Evolutionary conservation across 2,329 filamentous ascomycete genomes (phyloP), one percentile per base, ranked within the genome.

Genomic region (Colletotrichum lupini): DNA sequence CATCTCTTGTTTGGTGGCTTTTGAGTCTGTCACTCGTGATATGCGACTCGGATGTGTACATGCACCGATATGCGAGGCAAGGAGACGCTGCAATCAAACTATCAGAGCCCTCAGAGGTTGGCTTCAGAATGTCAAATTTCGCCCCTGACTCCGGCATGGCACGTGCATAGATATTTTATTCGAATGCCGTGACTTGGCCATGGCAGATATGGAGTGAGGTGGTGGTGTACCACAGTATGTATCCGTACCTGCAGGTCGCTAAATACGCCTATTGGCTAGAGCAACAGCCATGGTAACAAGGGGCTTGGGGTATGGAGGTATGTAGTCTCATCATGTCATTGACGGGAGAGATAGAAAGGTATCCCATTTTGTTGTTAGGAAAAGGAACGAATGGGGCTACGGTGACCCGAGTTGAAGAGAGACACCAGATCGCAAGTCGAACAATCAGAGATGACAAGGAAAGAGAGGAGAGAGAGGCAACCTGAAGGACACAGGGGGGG

Each of bases 91-190:
- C 53, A 64, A 65, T 59, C 37, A 55, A 68, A 66, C 42, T 26
- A 16, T 55, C 37, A 14, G 12, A 42, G 24, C 42, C 49, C 37
- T 55, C 37, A 14, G 12, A 42, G 24, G 60, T 62, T 64, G 35
- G 35, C 67, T 59, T 26, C 14, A 30, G 12, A 53, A 22, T 46
- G 67, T 70, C 61, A 66, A 65, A 66, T 66, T 70, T 9, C 55
- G 63, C 49, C 68, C 62, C 68, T 71, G 46, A 71, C 56, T 61
- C 62, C 32, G 49, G 57, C 68, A 71, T 71, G 62, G 68, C 68
- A 71, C 68, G 57, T 71, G 68, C 68, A 52, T 67, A 11, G 6
- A 26, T 57, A 30, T 42, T 42, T 19, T 16, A 42, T 16, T 42
- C 37, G 57, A 67, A 66, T 62, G 62, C 63, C 62, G 63, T 57